Percentiles rank a stretch among this genome's conserved stretches.
Conservation (phyloP, 2,329 filamentous ascomycete genomes). For the Leptographium lundbergii region DNA sequence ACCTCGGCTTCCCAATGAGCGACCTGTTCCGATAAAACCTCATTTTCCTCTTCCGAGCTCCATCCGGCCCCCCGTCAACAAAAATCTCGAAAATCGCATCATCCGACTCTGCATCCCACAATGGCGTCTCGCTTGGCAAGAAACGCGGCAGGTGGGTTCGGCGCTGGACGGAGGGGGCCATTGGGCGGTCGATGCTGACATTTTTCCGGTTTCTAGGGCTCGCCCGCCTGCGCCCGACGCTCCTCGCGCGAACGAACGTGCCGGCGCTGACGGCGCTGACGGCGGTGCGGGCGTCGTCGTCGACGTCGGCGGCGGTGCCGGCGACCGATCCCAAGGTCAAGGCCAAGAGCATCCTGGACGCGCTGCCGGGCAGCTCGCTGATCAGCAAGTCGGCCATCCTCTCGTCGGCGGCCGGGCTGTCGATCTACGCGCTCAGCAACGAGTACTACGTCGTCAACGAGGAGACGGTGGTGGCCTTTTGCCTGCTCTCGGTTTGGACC, state of each 20-base stretch:
- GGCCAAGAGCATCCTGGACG: slow-evolving; percentile 88
- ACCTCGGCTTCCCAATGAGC: slow-evolving; percentile 8
- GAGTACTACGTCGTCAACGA: slow-evolving; percentile 99
- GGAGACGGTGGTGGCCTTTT: slow-evolving; percentile 90
- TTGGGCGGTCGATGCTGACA: too few relatives aligned
- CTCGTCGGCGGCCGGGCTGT: slow-evolving; percentile 80
- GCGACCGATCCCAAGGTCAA: slow-evolving; percentile 88
- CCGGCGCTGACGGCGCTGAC: slow-evolving; percentile 44
- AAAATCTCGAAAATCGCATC: not conserved
- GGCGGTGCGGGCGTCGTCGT: slow-evolving; percentile 56
- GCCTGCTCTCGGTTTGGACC: slow-evolving; percentile 84
- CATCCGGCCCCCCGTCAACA: slow-evolving; percentile 8
- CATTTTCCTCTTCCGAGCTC: slow-evolving; percentile 17
- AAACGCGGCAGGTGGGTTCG: slow-evolving; percentile 77
- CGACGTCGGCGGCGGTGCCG: slow-evolving; percentile 61
- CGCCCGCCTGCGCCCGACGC: slow-evolving; percentile 11
- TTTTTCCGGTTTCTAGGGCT: slow-evolving; percentile 4
- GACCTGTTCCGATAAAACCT: slow-evolving; percentile 30
- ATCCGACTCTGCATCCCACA: slow-evolving; percentile 49
- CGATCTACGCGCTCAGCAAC: slow-evolving; percentile 93
- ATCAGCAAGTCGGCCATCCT: slow-evolving; percentile 95
- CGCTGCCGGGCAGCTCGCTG: slow-evolving; percentile 82
- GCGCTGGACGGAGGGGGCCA: not conserved
- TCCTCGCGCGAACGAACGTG: slow-evolving; percentile 4
- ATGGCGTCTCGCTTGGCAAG: slow-evolving; percentile 98